Conservation (phyloP, 208 protist species). For the Herpetomonas samuelpessoai region DNA sequence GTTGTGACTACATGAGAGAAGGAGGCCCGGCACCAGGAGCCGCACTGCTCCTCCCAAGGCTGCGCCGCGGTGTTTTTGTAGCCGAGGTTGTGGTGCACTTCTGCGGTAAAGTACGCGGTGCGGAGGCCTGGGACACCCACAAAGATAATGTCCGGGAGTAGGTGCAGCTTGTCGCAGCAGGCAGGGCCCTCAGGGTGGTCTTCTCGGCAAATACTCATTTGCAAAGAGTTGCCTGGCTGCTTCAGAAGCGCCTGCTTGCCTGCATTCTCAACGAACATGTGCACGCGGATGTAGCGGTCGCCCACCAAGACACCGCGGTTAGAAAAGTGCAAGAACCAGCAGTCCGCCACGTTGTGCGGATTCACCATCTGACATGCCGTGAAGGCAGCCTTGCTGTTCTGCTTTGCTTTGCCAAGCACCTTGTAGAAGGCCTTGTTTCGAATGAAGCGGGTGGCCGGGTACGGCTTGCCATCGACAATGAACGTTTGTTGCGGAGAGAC, state of each 20-base stretch:
- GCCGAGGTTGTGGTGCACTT: slow-evolving; percentile 67
- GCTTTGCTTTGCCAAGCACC: slow-evolving; percentile 33
- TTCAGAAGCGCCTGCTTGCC: slow-evolving; percentile 45
- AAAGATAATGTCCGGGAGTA: slow-evolving; percentile 65
- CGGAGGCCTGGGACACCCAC: slow-evolving; percentile 47
- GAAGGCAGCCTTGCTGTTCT: slow-evolving; percentile 58
- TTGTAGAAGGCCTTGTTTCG: slow-evolving; percentile 53
- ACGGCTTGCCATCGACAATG: neutral
- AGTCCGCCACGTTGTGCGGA: slow-evolving; percentile 63
- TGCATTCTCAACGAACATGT: slow-evolving; percentile 70
- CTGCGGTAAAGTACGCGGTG: slow-evolving; percentile 70
- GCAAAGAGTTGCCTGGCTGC: slow-evolving; percentile 27
- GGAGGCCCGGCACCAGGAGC: slow-evolving; percentile 53
- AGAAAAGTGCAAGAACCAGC: slow-evolving; percentile 53
- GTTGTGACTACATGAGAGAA: slow-evolving; percentile 72
- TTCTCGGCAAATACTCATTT: slow-evolving; percentile 43
- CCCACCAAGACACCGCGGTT: slow-evolving; percentile 60
- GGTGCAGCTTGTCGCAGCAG: slow-evolving; percentile 54
- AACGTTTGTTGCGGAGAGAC: neutral
- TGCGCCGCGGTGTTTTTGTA: slow-evolving; percentile 38
- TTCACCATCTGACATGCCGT: slow-evolving; percentile 25
- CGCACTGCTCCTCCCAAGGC: slow-evolving; percentile 45
- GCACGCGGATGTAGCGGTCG: slow-evolving; percentile 67
- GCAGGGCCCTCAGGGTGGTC: slow-evolving; percentile 22
- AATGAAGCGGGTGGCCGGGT: slow-evolving; percentile 23